Evolutionary conservation across 2,329 filamentous ascomycete genomes (phyloP), one percentile per base, ranked within the genome.

Genomic region (Colletotrichum endophyticum): DNA sequence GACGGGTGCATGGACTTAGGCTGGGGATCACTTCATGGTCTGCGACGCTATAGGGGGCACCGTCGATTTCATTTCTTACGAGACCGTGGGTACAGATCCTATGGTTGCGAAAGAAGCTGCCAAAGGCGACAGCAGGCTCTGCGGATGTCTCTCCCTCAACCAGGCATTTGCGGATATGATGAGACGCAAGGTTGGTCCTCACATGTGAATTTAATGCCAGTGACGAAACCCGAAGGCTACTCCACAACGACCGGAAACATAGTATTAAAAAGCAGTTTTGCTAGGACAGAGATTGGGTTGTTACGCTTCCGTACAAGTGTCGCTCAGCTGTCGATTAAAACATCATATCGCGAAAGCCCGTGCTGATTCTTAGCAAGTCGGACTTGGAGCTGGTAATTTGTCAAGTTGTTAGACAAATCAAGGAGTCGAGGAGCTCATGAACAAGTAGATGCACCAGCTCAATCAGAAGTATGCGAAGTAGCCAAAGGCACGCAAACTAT

Each of bases 61-160:
- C 0, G 84, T 85, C 0, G 86, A 88, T n/a, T 75, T 88, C 0
- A 87, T 87, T 49, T 87, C 81, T n/a, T 88, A 88, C 25, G 75
- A 79, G 3, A 73, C 86, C 0, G 70, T 73, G 0, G 77, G 71
- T 0, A 72, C 68, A 0, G 6, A 78, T 0, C 84, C 85, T 0
- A 81, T 86, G 19, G 34, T 71, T 0, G 78, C 88, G 0, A 76
- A 80, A 8, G 86, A 89, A n/a, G 81, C 82, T 0, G 85, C 87
- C 1, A 79, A 80, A 16, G 87, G 86, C 0, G 80, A 85, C 13
- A 86, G 86, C 82, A 82, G 36, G 0, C 78, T 88, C 0, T 87
- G 85, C 6, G 86, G 87, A 1, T 85, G 80, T 0, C 78, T 86
- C 0, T 87, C 87, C 16, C 80, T 88, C 0, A 85, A 88, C 34